Evolutionary conservation across 192 early-diverging fungal species (phyloP).

Genomic region (Physocladia obscura): DNA sequence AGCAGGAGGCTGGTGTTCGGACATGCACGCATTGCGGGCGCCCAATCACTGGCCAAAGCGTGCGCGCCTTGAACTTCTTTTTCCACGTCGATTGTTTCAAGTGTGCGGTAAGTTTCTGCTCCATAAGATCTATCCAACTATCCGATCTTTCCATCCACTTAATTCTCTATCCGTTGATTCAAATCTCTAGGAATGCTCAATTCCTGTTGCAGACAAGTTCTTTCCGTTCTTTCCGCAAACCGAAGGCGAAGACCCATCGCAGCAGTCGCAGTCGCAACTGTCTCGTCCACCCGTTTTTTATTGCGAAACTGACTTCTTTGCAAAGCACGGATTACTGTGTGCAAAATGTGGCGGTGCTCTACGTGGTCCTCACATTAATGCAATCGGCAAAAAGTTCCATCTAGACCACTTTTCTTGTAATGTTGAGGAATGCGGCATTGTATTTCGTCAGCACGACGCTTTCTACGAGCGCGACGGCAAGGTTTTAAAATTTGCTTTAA

Average conservation of each 20-base stretch:
- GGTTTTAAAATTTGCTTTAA: too few relatives aligned
- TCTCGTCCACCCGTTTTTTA: conserved; percentile 51
- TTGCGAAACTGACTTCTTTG: conserved; percentile 90
- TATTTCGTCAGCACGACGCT: conserved; percentile 93
- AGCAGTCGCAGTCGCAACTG: background rate
- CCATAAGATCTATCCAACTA: background rate
- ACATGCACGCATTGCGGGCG: conserved; percentile 69
- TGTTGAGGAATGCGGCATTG: conserved; percentile 72
- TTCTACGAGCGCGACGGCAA: conserved; percentile 94
- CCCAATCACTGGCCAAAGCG: conserved; percentile 83
- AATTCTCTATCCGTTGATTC: too few relatives aligned
- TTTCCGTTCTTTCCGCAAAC: conserved; percentile 67
- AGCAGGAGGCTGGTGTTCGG: conserved; percentile 2
- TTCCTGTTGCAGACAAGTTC: conserved; percentile 83
- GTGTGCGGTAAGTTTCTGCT: conserved; percentile 72
- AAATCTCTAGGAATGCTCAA: conserved; percentile 50
- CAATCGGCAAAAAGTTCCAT: conserved; percentile 87
- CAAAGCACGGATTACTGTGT: conserved; percentile 77
- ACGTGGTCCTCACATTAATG: conserved; percentile 88
- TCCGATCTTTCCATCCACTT: background rate
- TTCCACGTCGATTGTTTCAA: conserved; percentile 95
- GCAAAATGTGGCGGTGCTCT: conserved; percentile 85
- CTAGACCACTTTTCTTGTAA: conserved; percentile 97
- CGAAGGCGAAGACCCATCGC: conserved; percentile 44
- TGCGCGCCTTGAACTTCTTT: conserved; percentile 76